These are phyloP conservation scores for Parmales sp. DNA, from an alignment of 108 stramenopile species.

Conservation along the genomic window DNA sequence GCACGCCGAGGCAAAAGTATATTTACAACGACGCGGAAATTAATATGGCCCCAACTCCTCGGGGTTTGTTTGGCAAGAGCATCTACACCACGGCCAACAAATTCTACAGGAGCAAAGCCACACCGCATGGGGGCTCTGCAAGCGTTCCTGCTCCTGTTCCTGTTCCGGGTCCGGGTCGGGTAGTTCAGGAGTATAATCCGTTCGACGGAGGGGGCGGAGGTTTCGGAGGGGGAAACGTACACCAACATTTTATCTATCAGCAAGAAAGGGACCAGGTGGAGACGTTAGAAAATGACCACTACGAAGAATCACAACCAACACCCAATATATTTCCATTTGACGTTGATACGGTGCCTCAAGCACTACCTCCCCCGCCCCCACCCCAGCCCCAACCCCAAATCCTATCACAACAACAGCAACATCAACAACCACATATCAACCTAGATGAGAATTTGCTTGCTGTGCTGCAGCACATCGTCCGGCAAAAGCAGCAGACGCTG, in stretches of 20 bases:
- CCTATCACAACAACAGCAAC: neutral
- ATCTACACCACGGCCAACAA: neutral
- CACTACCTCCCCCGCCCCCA: neutral
- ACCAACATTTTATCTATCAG: neutral
- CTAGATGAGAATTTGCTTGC: neutral
- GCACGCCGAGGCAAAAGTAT: neutral
- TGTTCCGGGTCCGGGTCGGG: neutral
- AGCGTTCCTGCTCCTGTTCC: neutral
- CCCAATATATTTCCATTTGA: neutral
- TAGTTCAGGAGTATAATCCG: neutral
- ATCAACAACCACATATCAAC: neutral
- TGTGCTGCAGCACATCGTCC: neutral
- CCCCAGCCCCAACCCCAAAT: neutral
- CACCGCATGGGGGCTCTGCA: neutral
- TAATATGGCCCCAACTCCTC: neutral
- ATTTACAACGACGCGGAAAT: neutral
- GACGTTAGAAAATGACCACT: neutral
- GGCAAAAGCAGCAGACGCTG: neutral
- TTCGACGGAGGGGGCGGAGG: neutral
- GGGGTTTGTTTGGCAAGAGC: constrained; percentile 5
- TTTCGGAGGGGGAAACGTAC: neutral
- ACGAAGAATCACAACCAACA: neutral
- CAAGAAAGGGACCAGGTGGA: neutral
- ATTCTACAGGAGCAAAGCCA: neutral
- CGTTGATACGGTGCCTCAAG: neutral